Evolutionary conservation across 805 yeast genomes (phyloP).

Genomic region (Wickerhamiella allomyrinae): DNA sequence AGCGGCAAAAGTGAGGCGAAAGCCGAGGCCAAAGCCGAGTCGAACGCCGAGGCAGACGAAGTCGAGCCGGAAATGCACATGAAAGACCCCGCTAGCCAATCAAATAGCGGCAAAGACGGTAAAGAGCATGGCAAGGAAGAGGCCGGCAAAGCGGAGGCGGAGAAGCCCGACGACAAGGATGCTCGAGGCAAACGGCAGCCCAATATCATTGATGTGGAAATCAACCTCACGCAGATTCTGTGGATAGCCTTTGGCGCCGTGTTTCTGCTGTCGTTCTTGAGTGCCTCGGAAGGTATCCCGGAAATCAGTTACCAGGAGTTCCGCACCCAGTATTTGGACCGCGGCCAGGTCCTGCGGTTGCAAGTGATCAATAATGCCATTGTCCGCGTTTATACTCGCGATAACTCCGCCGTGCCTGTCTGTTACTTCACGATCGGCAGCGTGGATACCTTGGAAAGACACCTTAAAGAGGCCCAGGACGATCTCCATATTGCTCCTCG

Average conservation of each 20-base stretch:
- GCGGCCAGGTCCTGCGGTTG: conserved; percentile 62
- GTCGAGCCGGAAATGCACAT: not conserved
- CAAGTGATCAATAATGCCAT: conserved; percentile 57
- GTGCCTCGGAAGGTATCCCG: conserved; percentile 14
- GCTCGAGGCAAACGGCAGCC: not conserved
- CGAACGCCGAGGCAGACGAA: not conserved
- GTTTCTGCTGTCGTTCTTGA: conserved; percentile 15
- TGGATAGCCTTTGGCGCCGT: conserved; percentile 15
- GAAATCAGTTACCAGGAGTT: conserved; percentile 66
- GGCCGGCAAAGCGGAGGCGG: not conserved
- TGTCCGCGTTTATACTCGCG: conserved; percentile 29
- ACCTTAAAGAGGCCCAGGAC: conserved; percentile 60
- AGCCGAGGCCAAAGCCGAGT: not conserved
- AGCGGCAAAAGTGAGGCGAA: not conserved
- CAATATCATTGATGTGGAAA: conserved; percentile 15
- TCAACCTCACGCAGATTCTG: conserved; percentile 16
- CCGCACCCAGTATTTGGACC: conserved; percentile 60
- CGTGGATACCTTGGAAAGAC: conserved; percentile 71
- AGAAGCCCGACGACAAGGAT: not conserved
- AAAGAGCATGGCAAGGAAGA: not conserved
- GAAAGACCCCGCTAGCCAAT: not conserved
- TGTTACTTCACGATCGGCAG: conserved; percentile 80
- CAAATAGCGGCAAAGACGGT: not conserved
- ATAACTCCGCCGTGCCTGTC: conserved; percentile 27
- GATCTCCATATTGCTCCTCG: conserved; percentile 48